Evolutionary conservation across 2,329 filamentous ascomycete genomes (phyloP).

Genomic region (Pseudogymnoascus sp.): DNA sequence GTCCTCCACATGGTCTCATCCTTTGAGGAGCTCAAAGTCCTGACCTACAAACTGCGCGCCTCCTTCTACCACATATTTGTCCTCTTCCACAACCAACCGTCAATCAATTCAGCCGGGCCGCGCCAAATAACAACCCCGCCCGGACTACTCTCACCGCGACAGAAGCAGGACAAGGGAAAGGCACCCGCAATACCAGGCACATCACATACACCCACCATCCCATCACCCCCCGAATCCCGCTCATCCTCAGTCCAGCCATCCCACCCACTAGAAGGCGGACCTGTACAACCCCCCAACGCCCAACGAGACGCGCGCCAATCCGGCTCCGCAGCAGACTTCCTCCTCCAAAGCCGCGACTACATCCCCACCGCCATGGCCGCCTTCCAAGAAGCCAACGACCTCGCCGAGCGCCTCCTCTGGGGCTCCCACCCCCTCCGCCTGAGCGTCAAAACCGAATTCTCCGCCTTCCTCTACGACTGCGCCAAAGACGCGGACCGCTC

Average conservation of each 20-base stretch:
- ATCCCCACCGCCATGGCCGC: conserved; percentile 72
- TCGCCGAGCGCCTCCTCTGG: conserved; percentile 70
- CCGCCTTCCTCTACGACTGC: conserved; percentile 90
- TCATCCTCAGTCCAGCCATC: conserved; percentile 28
- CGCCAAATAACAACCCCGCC: conserved; percentile 33
- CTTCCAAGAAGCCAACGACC: conserved; percentile 67
- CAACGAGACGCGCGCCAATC: conserved; percentile 32
- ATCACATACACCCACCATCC: conserved; percentile 13
- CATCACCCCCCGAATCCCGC: conserved; percentile 17
- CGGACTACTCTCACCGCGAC: conserved; percentile 24
- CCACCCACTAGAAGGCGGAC: conserved; percentile 31
- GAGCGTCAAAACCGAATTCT: conserved; percentile 85
- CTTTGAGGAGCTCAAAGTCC: conserved; percentile 76
- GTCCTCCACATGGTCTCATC: conserved; percentile 76
- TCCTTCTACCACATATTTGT: conserved; percentile 97
- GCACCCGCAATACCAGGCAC: conserved; percentile 13
- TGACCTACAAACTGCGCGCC: conserved; percentile 84
- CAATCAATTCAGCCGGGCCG: conserved; percentile 39
- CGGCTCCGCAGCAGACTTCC: conserved; percentile 57
- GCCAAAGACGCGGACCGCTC: conserved; percentile 72
- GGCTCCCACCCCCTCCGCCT: conserved; percentile 85
- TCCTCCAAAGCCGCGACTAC: conserved; percentile 73
- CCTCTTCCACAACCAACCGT: conserved; percentile 85
- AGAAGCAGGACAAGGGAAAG: conserved; percentile 26
- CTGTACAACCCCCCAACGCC: conserved; percentile 37